phyloP scores from a whole-genome alignment of 495 filamentous ascomycete species.

The Penicillium manginii region DNA sequence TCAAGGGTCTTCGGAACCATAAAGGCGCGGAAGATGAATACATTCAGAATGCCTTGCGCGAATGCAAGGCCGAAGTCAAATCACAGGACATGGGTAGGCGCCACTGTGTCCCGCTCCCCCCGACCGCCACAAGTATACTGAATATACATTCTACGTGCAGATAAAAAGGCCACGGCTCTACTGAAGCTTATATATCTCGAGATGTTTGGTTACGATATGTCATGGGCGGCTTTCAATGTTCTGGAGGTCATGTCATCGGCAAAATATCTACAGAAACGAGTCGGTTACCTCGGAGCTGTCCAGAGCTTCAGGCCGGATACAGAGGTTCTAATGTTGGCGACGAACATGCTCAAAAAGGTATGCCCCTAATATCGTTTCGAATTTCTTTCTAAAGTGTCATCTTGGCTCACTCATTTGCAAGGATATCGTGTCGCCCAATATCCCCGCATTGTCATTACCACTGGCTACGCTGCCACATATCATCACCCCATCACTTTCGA shows the following conservation, averaged over 20 bases:
- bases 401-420: slow-evolving; percentile 42
- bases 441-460: slow-evolving; percentile 79
- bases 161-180: slow-evolving; percentile 93
- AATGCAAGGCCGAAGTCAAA: slow-evolving; percentile 90
- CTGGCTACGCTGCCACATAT: slow-evolving; percentile 88
- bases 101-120: slow-evolving; percentile 7
- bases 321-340: slow-evolving; percentile 96
- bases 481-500: slow-evolving; percentile 85
- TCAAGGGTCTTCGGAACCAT: slow-evolving; percentile 89
- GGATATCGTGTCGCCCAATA: slow-evolving; percentile 78
- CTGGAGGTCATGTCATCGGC: slow-evolving; percentile 97
- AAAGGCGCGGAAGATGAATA: slow-evolving; percentile 93
- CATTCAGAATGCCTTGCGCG: slow-evolving; percentile 84
- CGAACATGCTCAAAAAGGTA: slow-evolving; percentile 95
- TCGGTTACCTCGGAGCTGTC: slow-evolving; percentile 93
- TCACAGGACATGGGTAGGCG: slow-evolving; percentile 83
- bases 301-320: slow-evolving; percentile 96
- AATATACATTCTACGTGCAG: slow-evolving; percentile 43
- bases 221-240: slow-evolving; percentile 97
- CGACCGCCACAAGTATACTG: slow-evolving; percentile 20
- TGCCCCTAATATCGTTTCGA: not conserved
- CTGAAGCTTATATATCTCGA: slow-evolving; percentile 96
- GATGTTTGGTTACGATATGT: slow-evolving; percentile 99
- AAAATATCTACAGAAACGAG: slow-evolving; percentile 92
- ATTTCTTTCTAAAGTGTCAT: slow-evolving; percentile 9